These are phyloP conservation scores for Colletotrichum incanum DNA, from an alignment of 2,329 filamentous ascomycete species.

Conservation along the genomic window DNA sequence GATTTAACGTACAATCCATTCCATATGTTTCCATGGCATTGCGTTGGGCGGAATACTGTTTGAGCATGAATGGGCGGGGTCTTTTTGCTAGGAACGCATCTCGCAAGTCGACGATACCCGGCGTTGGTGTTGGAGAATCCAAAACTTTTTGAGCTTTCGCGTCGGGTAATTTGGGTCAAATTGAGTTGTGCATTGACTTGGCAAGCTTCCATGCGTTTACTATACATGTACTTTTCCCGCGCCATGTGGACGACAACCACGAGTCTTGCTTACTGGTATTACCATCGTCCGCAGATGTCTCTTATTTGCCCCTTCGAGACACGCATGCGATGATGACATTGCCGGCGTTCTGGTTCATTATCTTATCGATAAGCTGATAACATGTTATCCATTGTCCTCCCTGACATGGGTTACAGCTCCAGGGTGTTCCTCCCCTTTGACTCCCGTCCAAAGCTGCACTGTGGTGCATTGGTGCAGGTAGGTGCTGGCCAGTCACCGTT, in stretches of 20 bases:
- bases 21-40: neutral
- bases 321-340: too few relatives aligned
- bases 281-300: too few relatives aligned
- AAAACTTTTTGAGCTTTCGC: neutral
- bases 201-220: too few relatives aligned
- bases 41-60: constrained; percentile 11
- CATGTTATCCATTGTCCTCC: neutral
- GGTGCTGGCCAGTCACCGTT: neutral
- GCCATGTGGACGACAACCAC: too few relatives aligned
- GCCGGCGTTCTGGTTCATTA: too few relatives aligned
- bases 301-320: too few relatives aligned
- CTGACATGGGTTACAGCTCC: neutral
- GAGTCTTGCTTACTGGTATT: too few relatives aligned
- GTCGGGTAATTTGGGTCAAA: neutral
- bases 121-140: constrained; percentile 24
- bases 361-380: neutral
- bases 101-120: constrained; percentile 36
- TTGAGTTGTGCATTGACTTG: neutral
- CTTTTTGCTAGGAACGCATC: constrained; percentile 23
- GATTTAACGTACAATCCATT: constrained; percentile 1
- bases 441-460: neutral
- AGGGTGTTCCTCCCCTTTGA: neutral
- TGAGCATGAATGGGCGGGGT: constrained; percentile 13
- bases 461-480: neutral
- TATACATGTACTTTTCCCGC: too few relatives aligned